Evolutionary conservation across 345 rosid genomes (phyloP).

Genomic region (Camelina laxa): DNA sequence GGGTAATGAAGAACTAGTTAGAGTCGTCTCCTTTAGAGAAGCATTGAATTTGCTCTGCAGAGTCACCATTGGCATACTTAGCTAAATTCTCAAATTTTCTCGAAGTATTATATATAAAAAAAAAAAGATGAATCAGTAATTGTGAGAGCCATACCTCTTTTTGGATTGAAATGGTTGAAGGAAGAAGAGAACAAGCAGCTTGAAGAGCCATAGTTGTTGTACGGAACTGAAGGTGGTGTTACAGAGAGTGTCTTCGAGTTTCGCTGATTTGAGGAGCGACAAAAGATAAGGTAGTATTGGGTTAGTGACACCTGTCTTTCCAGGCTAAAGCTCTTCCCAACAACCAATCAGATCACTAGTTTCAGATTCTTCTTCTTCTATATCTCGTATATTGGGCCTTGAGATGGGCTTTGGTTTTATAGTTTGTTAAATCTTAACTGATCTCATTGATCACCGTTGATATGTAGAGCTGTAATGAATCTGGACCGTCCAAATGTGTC

Average conservation of each 20-base stretch:
- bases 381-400: conserved; percentile 28
- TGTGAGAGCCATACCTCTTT: conserved; percentile 60
- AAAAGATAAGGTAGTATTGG: conserved; percentile 38
- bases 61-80: conserved; percentile 16
- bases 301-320: conserved; percentile 34
- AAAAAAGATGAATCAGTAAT: not conserved
- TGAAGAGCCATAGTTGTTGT: conserved; percentile 75
- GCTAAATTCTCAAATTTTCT: not conserved
- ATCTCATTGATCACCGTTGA: conserved; percentile 17
- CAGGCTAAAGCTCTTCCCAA: not conserved
- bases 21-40: conserved; percentile 73
- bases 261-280: conserved; percentile 20
- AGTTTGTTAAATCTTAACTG: not conserved
- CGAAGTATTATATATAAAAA: not conserved
- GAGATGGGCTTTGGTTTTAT: conserved; percentile 13
- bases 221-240: conserved; percentile 23
- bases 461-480: not conserved
- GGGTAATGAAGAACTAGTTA: conserved; percentile 65
- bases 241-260: not conserved
- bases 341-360: conserved; percentile 62
- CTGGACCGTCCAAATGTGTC: conserved; percentile 25
- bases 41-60: conserved; percentile 66
- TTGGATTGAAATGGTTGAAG: conserved; percentile 57
- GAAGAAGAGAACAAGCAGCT: conserved; percentile 70
- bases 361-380: conserved; percentile 54